A percentile compares a stretch with the other conserved stretches of the same genome.
These are phyloP conservation scores for Diaporthe citrichinensis DNA, from an alignment of 2,329 filamentous ascomycete genomes.

Conservation along the genomic window DNA sequence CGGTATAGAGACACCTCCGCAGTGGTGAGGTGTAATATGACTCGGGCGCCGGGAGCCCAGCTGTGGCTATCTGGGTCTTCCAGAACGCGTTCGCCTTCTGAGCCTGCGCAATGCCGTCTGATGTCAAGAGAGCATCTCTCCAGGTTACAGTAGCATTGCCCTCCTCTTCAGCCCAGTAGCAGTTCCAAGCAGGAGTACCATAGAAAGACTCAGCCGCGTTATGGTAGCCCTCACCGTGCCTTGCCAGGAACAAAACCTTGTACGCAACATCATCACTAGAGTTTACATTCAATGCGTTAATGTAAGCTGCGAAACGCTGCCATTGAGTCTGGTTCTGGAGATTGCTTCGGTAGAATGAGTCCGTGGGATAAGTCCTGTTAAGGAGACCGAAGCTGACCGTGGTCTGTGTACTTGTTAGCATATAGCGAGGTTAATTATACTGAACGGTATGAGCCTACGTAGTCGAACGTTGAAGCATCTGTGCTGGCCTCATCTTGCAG, in stretches of 20 bases:
- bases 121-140: conserved; percentile 75
- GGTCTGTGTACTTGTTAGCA: conserved; percentile 57
- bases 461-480: conserved; percentile 68
- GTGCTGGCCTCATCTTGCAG: conserved; percentile 6
- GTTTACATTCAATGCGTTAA: conserved; percentile 67
- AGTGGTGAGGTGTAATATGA: conserved; percentile 76
- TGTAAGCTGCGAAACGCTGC: conserved; percentile 73
- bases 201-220: conserved; percentile 76
- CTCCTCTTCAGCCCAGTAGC: conserved; percentile 76
- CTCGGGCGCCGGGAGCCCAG: conserved; percentile 71
- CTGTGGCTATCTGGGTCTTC: conserved; percentile 49
- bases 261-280: conserved; percentile 65
- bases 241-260: conserved; percentile 77
- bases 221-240: conserved; percentile 78
- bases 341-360: conserved; percentile 56
- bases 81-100: conserved; percentile 8
- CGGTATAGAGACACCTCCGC: conserved; percentile 73
- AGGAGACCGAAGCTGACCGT: conserved; percentile 76
- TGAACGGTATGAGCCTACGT: conserved; percentile 60
- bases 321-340: conserved; percentile 68
- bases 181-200: conserved; percentile 78
- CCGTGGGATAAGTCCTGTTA: conserved; percentile 72
- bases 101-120: conserved; percentile 52
- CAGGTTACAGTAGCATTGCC: conserved; percentile 75
- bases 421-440: background rate